A percentile compares a stretch with the other conserved stretches of the same genome.
Conservation (phyloP, 2,329 filamentous ascomycete species). For the Ophiostoma montium region DNA sequence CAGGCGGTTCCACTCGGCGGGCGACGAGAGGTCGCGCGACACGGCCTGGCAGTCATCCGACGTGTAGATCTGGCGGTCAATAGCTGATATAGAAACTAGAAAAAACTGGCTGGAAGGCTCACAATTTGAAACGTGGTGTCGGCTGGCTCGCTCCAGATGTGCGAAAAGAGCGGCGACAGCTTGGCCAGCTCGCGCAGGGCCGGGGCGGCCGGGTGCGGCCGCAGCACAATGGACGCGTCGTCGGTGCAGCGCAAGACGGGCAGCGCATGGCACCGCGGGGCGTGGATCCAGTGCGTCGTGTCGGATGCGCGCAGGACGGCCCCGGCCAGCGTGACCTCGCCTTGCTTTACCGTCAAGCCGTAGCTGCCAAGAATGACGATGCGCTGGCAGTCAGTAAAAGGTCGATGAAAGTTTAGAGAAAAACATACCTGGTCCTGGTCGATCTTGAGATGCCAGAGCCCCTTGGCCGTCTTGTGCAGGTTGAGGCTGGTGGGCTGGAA, state of each 20-base stretch:
- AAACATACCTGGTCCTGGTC: conserved; percentile 33
- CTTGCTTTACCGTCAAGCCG: conserved; percentile 45
- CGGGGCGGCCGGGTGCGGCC: conserved; percentile 33
- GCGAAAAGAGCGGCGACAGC: conserved; percentile 52
- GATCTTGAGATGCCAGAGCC: conserved; percentile 28
- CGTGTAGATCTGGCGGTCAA: conserved; percentile 33
- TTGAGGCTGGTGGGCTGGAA: conserved; percentile 33
- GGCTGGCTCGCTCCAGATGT: conserved; percentile 44
- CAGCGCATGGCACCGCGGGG: conserved; percentile 55
- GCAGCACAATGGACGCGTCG: conserved; percentile 38
- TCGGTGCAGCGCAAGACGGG: conserved; percentile 47
- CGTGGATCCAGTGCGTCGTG: conserved; percentile 42
- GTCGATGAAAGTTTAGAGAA: neutral
- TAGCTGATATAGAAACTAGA: neutral
- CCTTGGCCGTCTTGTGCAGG: conserved; percentile 24
- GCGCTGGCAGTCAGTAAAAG: conserved; percentile 29
- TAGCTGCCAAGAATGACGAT: conserved; percentile 55
- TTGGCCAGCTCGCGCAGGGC: conserved; percentile 38
- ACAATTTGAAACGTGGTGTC: conserved; percentile 19
- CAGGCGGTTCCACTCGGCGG: conserved; percentile 47
- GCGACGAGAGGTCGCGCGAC: conserved; percentile 41
- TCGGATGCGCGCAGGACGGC: conserved; percentile 36
- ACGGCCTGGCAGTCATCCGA: conserved; percentile 25
- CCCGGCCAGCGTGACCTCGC: conserved; percentile 51
- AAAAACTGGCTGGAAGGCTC: neutral